Evolutionary conservation across 768 basidiomycete genomes (phyloP), one percentile per base, ranked within the genome.

Genomic region (Postia placenta): DNA sequence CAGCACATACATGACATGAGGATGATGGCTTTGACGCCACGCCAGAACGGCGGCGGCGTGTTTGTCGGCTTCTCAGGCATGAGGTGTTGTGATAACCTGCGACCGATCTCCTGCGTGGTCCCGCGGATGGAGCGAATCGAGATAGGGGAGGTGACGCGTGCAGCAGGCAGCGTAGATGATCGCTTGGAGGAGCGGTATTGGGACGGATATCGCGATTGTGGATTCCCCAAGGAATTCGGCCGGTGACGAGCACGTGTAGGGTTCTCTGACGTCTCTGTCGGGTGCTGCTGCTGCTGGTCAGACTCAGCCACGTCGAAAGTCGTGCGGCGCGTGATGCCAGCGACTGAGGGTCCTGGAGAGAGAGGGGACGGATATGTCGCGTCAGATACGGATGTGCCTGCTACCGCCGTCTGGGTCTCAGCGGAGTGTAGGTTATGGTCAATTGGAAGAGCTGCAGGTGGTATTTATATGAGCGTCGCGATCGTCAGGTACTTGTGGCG

Each of bases 11-110:
- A 85, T 27, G 84, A 84, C 15, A 75, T 70, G 6, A 65, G 26
- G 5, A 83, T 12, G 42, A 87, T 78, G 0, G 83, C 67, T 46
- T 67, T 71, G 33, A 86, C 49, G 52, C 83, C 80, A 30, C 65
- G 37, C 45, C 69, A 53, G 17, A 71, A 47, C 11, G 67, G 67
- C 1, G 84, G 86, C 0, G 80, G 42, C 0, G 65, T 53, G 0
- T 69, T 78, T 14, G 82, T 47, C 15, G 56, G 57, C 20, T 51
- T 49, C 11, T 42, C 40, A 0, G 60, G 56, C 38, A 26, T 47
- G 24, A 60, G 42, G 12, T 51, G 47, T n/a, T 36, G 9, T n/a
- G 38, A 25, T 23, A 48, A 11, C 7, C 4, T 25, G 12, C 41
- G 28, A 9, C 24, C 4, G 20, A 48, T 7, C 15, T 7, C 19